Evolutionary conservation across 352 stramenopile genomes (phyloP).

Genomic region (Pythium utonaiense): DNA sequence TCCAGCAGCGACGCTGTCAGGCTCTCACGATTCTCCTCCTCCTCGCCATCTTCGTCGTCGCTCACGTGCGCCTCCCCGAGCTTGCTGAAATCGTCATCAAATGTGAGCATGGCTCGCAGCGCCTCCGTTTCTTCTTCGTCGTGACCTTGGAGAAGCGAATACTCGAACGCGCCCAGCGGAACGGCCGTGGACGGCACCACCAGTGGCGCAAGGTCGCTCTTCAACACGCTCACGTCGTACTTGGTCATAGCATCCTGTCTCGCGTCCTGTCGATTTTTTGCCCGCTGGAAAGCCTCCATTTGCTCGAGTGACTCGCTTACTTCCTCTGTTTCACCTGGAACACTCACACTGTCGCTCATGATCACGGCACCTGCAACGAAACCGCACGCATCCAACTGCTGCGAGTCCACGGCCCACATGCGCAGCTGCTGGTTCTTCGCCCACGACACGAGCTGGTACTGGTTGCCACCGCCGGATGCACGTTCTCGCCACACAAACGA

Average conservation of each 20-base stretch:
- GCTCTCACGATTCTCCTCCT: conserved; percentile 17
- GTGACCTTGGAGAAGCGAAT: conserved; percentile 27
- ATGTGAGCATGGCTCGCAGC: conserved; percentile 47
- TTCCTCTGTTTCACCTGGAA: conserved; percentile 12
- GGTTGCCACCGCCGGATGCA: conserved; percentile 22
- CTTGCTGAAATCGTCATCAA: conserved; percentile 73
- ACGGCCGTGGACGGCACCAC: conserved; percentile 60
- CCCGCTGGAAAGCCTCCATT: not conserved
- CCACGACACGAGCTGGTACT: conserved; percentile 78
- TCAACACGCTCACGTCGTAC: conserved; percentile 68
- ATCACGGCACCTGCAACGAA: conserved; percentile 14
- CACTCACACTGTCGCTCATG: not conserved
- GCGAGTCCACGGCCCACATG: conserved; percentile 63
- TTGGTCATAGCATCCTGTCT: conserved; percentile 37
- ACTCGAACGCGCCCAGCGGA: conserved; percentile 58
- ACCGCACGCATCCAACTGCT: conserved; percentile 34
- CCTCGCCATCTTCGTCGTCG: conserved; percentile 24
- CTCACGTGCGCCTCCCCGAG: conserved; percentile 28
- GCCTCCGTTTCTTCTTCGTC: conserved; percentile 43
- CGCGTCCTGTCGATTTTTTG: not conserved
- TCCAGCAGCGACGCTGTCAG: not conserved
- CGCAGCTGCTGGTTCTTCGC: conserved; percentile 77
- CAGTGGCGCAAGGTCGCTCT: conserved; percentile 70
- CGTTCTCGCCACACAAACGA: conserved; percentile 63
- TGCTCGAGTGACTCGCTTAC: conserved; percentile 6